Base-by-base conservation (phyloP, 208 protist species). In the Trypanosoma theileri region DNA sequence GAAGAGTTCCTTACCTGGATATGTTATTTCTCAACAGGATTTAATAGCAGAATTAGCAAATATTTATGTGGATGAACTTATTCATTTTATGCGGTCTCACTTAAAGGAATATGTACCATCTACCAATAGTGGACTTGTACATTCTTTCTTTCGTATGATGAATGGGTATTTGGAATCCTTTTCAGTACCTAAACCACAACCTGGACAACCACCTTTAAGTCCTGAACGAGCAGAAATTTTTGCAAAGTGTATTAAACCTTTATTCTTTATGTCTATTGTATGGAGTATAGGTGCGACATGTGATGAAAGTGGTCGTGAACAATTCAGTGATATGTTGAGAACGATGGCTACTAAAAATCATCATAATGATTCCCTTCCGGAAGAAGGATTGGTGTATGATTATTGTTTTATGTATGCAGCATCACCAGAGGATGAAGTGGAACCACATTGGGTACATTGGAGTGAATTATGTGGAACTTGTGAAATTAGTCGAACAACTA, bases 261-360 rank as follows among this genome's bases (percentile, higher is more conserved):
- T 98, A 41, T 99, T 99, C 81, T 91, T 99, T 70, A 98, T 99
- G 67, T 87, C 94, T 11, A 57, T 99, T 8, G 75, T 99, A 13
- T 99, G 98, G 98, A 96, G 89, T 35, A 77, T 99, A 13, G 98
- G 98, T 7, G 95, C 88, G 0, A 97, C 92, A 0, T 97, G 92
- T 75, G 92, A 99, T 75, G 85, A 90, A 45, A 75, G 53, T 3
- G 85, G 95, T 1, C 86, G 98, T 13, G 81, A 85, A 40, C 48
- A 73, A n/a, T 99, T 99, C 77, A 91, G 92, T 66, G 55, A 76
- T 10, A 94, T 77, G 61, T 62, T 99, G 53, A 77, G 92, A 17
- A 50, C 73, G 22, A 54, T 93, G 54, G 87, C 96, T 1, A 58
- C 31, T 24, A 62, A 31, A 19, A 62, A 87, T 62, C 74, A 61